phyloP scores from a whole-genome alignment of 805 yeast species.

The Scheffersomyces stipitis region DNA sequence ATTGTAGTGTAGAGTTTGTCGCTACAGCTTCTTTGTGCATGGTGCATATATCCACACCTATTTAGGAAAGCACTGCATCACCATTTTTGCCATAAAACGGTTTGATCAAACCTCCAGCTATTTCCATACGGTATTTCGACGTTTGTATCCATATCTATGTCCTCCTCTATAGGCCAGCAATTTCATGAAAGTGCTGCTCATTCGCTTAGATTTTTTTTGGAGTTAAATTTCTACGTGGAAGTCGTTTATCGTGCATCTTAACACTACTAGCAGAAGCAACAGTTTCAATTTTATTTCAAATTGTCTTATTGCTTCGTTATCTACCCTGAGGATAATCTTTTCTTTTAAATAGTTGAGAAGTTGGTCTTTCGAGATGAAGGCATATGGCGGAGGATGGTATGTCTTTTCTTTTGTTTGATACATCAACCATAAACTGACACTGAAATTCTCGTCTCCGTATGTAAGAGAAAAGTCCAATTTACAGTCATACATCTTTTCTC shows the following conservation, averaged over 20 bases:
- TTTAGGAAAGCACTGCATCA: too few species aligned
- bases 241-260: slow-evolving; percentile 13
- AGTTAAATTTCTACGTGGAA: slow-evolving; percentile 11
- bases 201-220: too few species aligned
- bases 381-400: slow-evolving; percentile 2
- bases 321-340: slow-evolving; percentile 8
- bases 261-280: slow-evolving; percentile 8
- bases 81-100: too few species aligned
- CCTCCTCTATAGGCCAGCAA: too few species aligned
- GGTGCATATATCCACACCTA: too few species aligned
- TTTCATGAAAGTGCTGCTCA: too few species aligned
- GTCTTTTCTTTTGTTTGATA: slow-evolving; percentile 4
- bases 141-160: too few species aligned
- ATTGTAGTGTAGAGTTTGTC: too few species aligned
- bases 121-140: too few species aligned
- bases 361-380: slow-evolving; percentile 12
- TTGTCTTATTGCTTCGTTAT: neutral
- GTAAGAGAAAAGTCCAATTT: slow-evolving; percentile 7
- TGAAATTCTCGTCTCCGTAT: slow-evolving; percentile 3
- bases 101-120: too few species aligned
- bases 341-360: slow-evolving; percentile 11
- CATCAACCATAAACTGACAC: slow-evolving; percentile 6
- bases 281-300: slow-evolving; percentile 9
- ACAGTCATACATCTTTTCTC: slow-evolving; percentile 10
- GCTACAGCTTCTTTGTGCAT: too few species aligned